A percentile compares a stretch with the other conserved stretches of the same genome.
These are phyloP conservation scores for Nemania diffusa DNA, from an alignment of 2,329 filamentous ascomycete genomes.

Conservation along the genomic window DNA sequence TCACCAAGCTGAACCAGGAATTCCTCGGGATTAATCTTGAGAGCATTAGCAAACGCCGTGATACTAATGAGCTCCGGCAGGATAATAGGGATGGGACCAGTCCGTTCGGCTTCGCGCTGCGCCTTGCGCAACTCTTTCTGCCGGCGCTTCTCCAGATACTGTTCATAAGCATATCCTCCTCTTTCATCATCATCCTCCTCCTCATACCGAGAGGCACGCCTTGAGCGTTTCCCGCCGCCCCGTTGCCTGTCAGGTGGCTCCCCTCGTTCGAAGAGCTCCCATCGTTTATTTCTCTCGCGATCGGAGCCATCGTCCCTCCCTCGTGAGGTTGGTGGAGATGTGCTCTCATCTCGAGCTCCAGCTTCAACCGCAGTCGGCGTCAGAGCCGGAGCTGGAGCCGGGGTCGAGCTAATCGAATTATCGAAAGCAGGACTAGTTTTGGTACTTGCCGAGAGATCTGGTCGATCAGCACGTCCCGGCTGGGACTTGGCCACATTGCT, in stretches of 20 bases:
- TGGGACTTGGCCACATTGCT: neutral
- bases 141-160: constrained; percentile 56
- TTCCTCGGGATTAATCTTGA: constrained; percentile 75
- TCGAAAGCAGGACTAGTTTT: neutral
- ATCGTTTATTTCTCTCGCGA: constrained; percentile 19
- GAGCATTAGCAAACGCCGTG: constrained; percentile 78
- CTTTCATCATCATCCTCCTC: constrained; percentile 40
- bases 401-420: neutral
- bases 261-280: constrained; percentile 22
- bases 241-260: constrained; percentile 20
- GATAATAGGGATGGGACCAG: constrained; percentile 69
- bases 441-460: neutral
- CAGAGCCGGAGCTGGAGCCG: neutral
- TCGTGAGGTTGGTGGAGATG: neutral
- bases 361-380: no score
- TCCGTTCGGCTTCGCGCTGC: constrained; percentile 51
- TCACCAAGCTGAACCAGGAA: constrained; percentile 82
- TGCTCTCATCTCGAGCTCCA: no score
- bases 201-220: constrained; percentile 24
- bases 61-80: constrained; percentile 93
- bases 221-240: constrained; percentile 31
- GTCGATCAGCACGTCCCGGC: neutral
- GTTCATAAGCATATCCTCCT: constrained; percentile 48
- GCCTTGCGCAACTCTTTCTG: constrained; percentile 55
- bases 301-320: constrained; percentile 11